A percentile compares a stretch with the other conserved stretches of the same genome.
Conservation (phyloP, 106 monocot species). For the Dioscorea dumetorum region DNA sequence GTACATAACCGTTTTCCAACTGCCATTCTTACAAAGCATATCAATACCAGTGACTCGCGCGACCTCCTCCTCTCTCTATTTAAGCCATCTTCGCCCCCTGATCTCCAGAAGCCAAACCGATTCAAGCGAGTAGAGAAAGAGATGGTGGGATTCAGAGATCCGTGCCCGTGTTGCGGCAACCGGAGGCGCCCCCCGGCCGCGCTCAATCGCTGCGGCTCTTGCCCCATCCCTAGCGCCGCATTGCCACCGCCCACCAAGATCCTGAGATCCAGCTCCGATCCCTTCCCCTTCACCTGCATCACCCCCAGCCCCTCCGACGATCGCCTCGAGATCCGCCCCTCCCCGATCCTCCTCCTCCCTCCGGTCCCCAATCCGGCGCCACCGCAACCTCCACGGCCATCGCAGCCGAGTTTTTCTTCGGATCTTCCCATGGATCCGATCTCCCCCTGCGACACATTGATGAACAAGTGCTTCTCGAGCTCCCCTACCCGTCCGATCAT, state of each 20-base stretch:
- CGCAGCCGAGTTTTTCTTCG: neutral
- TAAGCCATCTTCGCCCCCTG: too few species aligned
- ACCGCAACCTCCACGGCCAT: neutral
- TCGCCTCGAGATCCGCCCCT: neutral
- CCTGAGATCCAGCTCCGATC: neutral
- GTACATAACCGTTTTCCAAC: too few species aligned
- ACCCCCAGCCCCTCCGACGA: neutral
- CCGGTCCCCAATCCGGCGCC: neutral
- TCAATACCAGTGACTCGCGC: too few species aligned
- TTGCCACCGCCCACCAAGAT: neutral
- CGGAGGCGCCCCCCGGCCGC: neutral
- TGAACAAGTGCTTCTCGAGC: too few species aligned
- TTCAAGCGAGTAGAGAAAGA: neutral
- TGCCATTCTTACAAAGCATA: too few species aligned
- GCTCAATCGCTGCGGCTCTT: neutral
- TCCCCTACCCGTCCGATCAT: too few species aligned
- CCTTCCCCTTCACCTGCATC: neutral
- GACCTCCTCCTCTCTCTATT: too few species aligned
- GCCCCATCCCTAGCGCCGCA: neutral
- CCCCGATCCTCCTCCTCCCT: neutral
- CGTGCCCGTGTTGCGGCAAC: neutral
- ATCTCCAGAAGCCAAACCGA: too few species aligned
- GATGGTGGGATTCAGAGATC: neutral
- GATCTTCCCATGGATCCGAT: neutral
- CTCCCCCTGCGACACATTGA: too few species aligned